A percentile compares a stretch with the other conserved stretches of the same genome.
Evolutionary conservation across 495 filamentous ascomycete species (phyloP).

Genomic region (Hypoxylon fuscum): DNA sequence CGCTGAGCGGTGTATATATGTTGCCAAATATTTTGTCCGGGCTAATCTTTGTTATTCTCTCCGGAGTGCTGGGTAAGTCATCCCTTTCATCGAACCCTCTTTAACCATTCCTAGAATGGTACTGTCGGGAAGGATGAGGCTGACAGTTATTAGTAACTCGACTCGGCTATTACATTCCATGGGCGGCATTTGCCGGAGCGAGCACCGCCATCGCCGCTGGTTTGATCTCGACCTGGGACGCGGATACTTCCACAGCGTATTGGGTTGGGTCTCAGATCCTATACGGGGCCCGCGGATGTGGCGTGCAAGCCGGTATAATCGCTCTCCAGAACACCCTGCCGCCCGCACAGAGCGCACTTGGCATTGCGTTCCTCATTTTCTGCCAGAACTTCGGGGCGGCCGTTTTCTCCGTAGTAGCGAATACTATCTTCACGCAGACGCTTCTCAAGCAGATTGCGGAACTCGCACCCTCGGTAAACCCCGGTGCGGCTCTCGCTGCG

Average conservation of each 20-base stretch:
- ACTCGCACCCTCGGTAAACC: conserved; percentile 51
- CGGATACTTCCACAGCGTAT: conserved; percentile 53
- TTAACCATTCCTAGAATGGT: too few species aligned
- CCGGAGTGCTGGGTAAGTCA: conserved; percentile 56
- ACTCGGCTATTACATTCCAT: conserved; percentile 64
- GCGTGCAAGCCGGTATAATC: conserved; percentile 62
- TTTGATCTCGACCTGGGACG: conserved; percentile 59
- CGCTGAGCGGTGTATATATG: conserved; percentile 61
- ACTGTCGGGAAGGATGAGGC: conserved; percentile 1
- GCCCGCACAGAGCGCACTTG: conserved; percentile 55
- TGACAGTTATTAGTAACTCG: conserved; percentile 41
- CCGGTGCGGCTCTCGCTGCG: conserved; percentile 47
- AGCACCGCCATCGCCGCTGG: conserved; percentile 65
- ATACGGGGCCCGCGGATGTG: conserved; percentile 59
- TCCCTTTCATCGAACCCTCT: conserved; percentile 36
- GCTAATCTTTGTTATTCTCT: conserved; percentile 56
- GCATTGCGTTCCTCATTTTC: conserved; percentile 63
- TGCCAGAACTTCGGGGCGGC: conserved; percentile 62
- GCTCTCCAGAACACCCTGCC: conserved; percentile 63
- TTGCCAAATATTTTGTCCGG: conserved; percentile 63
- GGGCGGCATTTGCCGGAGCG: conserved; percentile 59
- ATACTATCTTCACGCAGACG: conserved; percentile 61
- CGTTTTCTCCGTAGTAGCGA: conserved; percentile 59
- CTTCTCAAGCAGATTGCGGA: conserved; percentile 45
- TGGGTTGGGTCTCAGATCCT: conserved; percentile 73